These are phyloP conservation scores for Penicillium sp. DNA, from an alignment of 2,329 filamentous ascomycete genomes.

Conservation along the genomic window DNA sequence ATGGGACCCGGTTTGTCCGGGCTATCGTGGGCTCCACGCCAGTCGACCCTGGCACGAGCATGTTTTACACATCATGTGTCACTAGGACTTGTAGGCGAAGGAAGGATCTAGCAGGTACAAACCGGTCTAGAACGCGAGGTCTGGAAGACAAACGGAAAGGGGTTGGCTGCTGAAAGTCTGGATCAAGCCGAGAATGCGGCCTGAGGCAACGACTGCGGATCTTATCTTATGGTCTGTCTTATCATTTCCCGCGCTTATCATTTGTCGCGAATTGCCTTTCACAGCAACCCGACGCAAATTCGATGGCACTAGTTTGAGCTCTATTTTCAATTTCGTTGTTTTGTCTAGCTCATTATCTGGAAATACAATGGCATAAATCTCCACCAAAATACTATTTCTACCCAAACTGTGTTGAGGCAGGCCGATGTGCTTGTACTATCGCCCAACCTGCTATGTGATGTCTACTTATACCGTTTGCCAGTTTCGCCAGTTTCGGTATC, in stretches of 20 bases:
- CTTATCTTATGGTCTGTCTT: background rate
- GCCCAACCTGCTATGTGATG: too few species aligned
- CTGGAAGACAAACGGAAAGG: background rate
- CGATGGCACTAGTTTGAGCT: too few species aligned
- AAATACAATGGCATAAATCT: too few species aligned
- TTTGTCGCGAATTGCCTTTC: background rate
- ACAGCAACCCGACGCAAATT: background rate
- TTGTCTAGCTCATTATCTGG: too few species aligned
- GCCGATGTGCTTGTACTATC: too few species aligned
- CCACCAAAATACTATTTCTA: too few species aligned
- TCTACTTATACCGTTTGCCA: too few species aligned
- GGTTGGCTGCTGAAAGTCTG: background rate
- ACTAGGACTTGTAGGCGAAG: background rate
- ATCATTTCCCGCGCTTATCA: background rate
- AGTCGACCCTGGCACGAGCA: background rate
- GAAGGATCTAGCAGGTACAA: background rate
- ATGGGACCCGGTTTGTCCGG: background rate
- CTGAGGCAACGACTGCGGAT: background rate
- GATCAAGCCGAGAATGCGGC: background rate
- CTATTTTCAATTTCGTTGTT: too few species aligned
- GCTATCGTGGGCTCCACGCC: background rate
- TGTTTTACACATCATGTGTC: background rate
- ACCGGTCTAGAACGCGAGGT: background rate
- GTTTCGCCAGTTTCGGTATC: too few species aligned
- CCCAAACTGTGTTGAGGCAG: too few species aligned